Conservation (phyloP, 208 protist species). For the Wallacemonas sp. region DNA sequence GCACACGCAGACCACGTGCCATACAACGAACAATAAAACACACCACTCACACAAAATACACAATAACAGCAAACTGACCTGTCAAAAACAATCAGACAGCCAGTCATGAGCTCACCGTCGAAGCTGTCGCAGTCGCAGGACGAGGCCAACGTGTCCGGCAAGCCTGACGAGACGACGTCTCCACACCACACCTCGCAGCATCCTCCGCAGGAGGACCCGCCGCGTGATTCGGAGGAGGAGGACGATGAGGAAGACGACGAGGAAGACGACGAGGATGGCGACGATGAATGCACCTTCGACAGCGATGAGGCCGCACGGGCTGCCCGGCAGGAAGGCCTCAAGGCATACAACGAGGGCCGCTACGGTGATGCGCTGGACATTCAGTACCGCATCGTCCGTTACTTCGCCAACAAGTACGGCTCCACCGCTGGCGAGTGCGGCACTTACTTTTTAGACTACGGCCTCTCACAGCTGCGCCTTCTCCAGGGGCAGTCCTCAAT, state of each 20-base stretch:
- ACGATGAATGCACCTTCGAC: conserved; percentile 42
- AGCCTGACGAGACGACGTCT: neutral
- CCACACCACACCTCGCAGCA: neutral
- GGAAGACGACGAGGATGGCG: conserved; percentile 40
- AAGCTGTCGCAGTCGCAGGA: conserved; percentile 1
- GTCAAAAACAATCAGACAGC: too few relatives aligned
- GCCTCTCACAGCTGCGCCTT: conserved; percentile 80
- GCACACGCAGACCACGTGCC: too few relatives aligned
- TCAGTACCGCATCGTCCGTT: conserved; percentile 79
- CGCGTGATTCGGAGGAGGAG: conserved; percentile 7
- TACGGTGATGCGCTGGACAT: conserved; percentile 73
- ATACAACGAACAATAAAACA: neutral
- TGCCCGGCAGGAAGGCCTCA: conserved; percentile 47
- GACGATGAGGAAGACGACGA: conserved; percentile 28
- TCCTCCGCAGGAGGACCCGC: neutral
- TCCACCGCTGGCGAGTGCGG: conserved; percentile 55
- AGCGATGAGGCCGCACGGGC: conserved; percentile 62
- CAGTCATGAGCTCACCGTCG: conserved; percentile 6
- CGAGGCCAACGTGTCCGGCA: neutral
- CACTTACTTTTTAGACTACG: conserved; percentile 89
- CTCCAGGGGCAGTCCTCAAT: conserved; percentile 60
- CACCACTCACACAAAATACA: neutral
- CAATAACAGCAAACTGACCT: neutral
- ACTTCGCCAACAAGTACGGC: conserved; percentile 77
- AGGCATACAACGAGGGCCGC: conserved; percentile 63